Evolutionary conservation across 441 rosid genomes (phyloP).

Genomic region (Populus hybrid): DNA sequence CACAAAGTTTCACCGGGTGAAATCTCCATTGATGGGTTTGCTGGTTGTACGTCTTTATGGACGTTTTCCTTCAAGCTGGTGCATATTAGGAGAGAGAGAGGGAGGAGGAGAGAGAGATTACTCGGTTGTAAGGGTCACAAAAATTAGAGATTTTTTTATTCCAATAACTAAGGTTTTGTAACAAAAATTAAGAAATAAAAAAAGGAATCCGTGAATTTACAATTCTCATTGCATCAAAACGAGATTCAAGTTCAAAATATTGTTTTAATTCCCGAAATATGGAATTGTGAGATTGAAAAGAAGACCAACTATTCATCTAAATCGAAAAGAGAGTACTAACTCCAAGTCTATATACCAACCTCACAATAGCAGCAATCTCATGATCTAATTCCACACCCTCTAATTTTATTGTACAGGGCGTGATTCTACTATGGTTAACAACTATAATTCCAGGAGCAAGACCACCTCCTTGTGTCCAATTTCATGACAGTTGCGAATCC

Average conservation of each 20-base stretch:
- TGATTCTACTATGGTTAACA: constrained; percentile 50
- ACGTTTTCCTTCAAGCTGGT: not conserved
- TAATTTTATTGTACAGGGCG: constrained; percentile 37
- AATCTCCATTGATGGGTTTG: no score
- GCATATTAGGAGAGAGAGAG: not conserved
- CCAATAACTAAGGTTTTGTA: not conserved
- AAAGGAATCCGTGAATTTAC: not conserved
- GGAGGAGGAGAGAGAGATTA: accelerated
- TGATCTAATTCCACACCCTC: no score
- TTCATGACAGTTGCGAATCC: constrained; percentile 29
- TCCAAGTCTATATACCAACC: not conserved
- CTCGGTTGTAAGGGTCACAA: not conserved
- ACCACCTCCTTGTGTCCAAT: constrained; percentile 36
- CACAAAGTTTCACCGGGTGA: no score
- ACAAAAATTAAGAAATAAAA: no score
- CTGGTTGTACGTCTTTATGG: no score
- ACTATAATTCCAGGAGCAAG: constrained; percentile 36
- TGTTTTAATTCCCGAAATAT: not conserved
- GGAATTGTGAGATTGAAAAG: not conserved
- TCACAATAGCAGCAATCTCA: not conserved
- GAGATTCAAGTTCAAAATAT: not conserved
- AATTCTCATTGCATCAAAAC: not conserved
- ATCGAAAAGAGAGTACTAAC: not conserved
- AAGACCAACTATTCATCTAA: not conserved
- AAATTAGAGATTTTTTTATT: not conserved